Evolutionary conservation across 495 filamentous ascomycete genomes (phyloP), one percentile per base, ranked within the genome.

Genomic region (Aspergillus incahuasiensis): DNA sequence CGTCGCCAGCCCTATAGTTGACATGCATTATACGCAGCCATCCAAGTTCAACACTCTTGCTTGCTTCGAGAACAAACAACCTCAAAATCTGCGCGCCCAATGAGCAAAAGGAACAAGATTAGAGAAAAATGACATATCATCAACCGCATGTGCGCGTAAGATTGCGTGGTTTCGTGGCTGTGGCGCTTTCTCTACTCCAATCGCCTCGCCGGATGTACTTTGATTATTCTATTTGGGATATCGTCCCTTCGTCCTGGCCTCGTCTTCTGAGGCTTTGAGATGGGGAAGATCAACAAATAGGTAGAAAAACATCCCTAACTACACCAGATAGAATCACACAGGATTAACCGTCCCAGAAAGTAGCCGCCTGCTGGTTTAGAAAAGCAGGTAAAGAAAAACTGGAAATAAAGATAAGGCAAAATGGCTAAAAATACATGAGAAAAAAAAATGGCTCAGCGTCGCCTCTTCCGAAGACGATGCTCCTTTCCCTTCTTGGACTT

Each of bases 401-500:
- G 3, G 41, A 55, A 52, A 55, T 30, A 18, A 51, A 35, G 52
- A 50, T 50, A 51, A 13, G 18, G 19, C 38, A 49, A 25, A 41
- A 49, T 52, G 19, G 45, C 15, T 45, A 49, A 20, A 41, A 49
- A 42, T 50, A 45, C 24, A 11, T 50, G 39, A 46, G 21, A 41
- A 35, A 40, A 54, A 35, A 38, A 25, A 21, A 32, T n/a, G 25
- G 25, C 3, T 64, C 60, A 78, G 42, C 71, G 71, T 35, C 72
- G 71, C 58, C 72, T 62, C 62, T 74, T 75, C 32, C 62, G 47
- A n/a, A 79, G 64, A 54, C 68, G 72, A 57, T 78, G 76, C 63
- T 92, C 90, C 60, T 85, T 87, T 48, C 86, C 88, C 71, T 88
- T 91, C 64, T 85, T 85, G 54, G 74, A 75, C 68, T 79, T 85